Evolutionary conservation across 306 rosid species (phyloP).

Genomic region (Quercus alba): DNA sequence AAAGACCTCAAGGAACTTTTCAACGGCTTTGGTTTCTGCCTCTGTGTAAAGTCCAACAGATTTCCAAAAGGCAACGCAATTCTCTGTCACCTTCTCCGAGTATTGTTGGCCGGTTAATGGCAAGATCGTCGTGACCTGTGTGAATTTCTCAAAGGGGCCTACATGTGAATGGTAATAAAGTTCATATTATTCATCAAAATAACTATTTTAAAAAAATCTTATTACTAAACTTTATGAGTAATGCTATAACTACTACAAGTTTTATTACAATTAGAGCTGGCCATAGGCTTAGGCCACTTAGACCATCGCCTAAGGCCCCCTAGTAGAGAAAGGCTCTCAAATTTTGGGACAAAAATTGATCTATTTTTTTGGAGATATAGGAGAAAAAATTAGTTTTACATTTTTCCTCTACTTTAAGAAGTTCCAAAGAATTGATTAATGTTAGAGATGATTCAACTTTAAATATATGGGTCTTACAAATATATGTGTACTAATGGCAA

Average conservation of each 20-base stretch:
- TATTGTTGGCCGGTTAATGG: slow-evolving; percentile 56
- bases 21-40: slow-evolving; percentile 60
- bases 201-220: background rate
- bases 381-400: too few relatives aligned
- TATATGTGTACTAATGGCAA: too few relatives aligned
- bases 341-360: too few relatives aligned
- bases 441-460: too few relatives aligned
- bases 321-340: rapidly evolving
- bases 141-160: slow-evolving; percentile 77
- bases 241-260: too few relatives aligned
- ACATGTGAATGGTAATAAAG: background rate
- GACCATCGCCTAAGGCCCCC: rapidly evolving
- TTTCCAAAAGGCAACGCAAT: slow-evolving; percentile 60
- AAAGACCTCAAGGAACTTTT: slow-evolving; percentile 45
- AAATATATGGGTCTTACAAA: too few relatives aligned
- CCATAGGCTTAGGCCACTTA: too few relatives aligned
- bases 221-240: background rate
- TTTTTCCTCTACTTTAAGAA: too few relatives aligned
- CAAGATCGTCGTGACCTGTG: slow-evolving; percentile 41
- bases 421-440: too few relatives aligned
- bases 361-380: too few relatives aligned
- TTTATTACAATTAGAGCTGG: too few relatives aligned
- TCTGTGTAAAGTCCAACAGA: slow-evolving; percentile 61
- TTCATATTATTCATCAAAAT: background rate
- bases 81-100: slow-evolving; percentile 62